Evolutionary conservation across 495 filamentous ascomycete species (phyloP).

Genomic region (Penicillium flavigenum): DNA sequence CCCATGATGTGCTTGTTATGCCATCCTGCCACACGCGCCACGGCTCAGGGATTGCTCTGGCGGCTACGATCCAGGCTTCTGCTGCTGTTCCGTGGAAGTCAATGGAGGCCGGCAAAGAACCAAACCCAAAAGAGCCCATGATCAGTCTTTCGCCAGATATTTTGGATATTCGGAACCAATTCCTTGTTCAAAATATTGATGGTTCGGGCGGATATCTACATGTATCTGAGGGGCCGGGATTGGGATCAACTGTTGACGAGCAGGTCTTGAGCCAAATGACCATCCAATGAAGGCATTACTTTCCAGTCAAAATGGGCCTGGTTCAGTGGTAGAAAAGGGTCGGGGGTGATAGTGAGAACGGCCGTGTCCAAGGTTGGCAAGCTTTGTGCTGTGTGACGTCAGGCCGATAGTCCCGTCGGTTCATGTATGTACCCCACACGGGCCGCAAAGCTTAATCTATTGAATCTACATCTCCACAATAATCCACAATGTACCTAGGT

Average conservation of each 20-base stretch:
- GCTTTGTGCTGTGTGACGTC: not conserved
- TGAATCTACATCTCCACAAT: slow-evolving; percentile 6
- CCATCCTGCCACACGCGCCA: not conserved
- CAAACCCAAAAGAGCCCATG: not conserved
- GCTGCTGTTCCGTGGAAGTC: not conserved
- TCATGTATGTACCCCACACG: slow-evolving; percentile 6
- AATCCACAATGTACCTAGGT: not conserved
- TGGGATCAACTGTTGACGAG: not conserved
- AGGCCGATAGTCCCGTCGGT: not conserved
- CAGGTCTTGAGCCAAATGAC: not conserved
- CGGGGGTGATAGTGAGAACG: not conserved
- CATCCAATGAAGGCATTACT: not conserved
- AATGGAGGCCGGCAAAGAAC: no score
- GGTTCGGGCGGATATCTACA: not conserved
- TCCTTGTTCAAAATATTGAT: not conserved
- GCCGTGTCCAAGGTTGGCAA: not conserved
- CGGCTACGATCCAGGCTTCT: not conserved
- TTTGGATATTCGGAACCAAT: not conserved
- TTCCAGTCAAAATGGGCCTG: not conserved
- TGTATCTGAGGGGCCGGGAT: not conserved
- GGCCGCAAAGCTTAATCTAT: slow-evolving; percentile 18
- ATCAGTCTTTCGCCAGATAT: not conserved
- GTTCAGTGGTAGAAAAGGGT: not conserved
- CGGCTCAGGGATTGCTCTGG: not conserved
- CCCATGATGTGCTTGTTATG: not conserved